Evolutionary conservation across 805 yeast genomes (phyloP).

Genomic region (Schwanniomyces sp.): DNA sequence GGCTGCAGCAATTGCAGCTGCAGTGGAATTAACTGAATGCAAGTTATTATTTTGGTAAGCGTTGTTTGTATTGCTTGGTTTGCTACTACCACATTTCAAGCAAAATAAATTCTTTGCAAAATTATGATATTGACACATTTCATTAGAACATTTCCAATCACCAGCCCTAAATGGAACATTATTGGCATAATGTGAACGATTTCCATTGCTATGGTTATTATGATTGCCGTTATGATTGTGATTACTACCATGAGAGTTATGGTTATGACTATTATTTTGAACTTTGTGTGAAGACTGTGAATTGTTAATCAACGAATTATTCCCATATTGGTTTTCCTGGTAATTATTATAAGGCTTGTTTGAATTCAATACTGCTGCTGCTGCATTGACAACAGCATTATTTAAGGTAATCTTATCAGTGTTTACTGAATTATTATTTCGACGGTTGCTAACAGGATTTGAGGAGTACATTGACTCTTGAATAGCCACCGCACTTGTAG

Average conservation of each 20-base stretch:
- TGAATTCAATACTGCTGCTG: conserved; percentile 1
- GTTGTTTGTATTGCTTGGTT: conserved; percentile 23
- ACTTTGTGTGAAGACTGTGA: conserved; percentile 1
- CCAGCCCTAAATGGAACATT: conserved; percentile 95
- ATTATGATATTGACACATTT: conserved; percentile 81
- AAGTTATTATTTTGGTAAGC: conserved; percentile 13
- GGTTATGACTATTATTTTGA: conserved; percentile 4
- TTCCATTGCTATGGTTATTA: conserved; percentile 12
- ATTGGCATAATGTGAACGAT: conserved; percentile 22
- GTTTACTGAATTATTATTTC: conserved; percentile 4
- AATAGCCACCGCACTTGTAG: conserved; percentile 66
- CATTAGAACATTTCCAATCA: conserved; percentile 89
- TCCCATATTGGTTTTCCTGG: conserved; percentile 2
- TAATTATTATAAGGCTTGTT: conserved; percentile 4
- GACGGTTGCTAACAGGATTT: conserved; percentile 8
- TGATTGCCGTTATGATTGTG: conserved; percentile 11
- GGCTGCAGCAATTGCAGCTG: conserved; percentile 49
- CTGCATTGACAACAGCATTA: neutral
- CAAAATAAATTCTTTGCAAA: conserved; percentile 89
- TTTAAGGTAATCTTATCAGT: conserved; percentile 7
- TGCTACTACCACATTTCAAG: conserved; percentile 83
- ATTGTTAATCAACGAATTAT: conserved; percentile 3
- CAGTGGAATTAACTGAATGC: conserved; percentile 41
- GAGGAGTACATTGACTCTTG: conserved; percentile 56
- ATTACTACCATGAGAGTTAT: conserved; percentile 9